phyloP scores from a whole-genome alignment of 176 grass and related monocot species.

The Ampelocalamus luodianensis region DNA sequence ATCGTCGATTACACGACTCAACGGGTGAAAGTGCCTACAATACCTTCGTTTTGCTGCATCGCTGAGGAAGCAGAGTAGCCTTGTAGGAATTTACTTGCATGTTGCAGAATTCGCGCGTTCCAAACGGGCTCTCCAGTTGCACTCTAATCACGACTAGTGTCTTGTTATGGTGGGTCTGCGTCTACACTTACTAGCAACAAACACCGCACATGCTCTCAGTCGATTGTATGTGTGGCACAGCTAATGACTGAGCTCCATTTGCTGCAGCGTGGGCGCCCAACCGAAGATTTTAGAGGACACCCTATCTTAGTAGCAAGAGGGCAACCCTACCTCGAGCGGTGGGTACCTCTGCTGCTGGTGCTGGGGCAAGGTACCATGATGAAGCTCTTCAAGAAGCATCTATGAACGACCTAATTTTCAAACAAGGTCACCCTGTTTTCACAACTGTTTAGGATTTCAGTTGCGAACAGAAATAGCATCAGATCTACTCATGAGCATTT shows the following conservation, averaged over 20 bases:
- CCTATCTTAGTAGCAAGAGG: neutral
- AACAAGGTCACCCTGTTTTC: no score
- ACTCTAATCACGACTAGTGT: neutral
- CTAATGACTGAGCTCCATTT: neutral
- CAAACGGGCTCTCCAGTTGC: no score
- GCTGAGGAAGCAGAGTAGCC: neutral
- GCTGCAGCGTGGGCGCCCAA: neutral
- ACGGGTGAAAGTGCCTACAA: no score
- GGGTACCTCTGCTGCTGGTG: neutral
- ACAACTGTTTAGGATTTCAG: no score
- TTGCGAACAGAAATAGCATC: no score
- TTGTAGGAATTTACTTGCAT: no score
- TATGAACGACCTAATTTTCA: no score
- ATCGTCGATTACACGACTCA: no score
- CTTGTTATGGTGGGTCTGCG: neutral
- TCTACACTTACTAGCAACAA: neutral
- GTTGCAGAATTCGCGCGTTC: no score
- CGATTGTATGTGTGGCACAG: neutral
- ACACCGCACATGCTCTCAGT: neutral
- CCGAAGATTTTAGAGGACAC: neutral
- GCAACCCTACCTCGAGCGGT: no score
- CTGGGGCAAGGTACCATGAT: neutral
- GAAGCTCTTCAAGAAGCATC: constrained; percentile 8
- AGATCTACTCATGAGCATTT: no score
- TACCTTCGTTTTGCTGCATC: neutral